These are phyloP conservation scores for Persicaria maculosa DNA, from an alignment of 148 eudicot genomes.

Conservation along the genomic window DNA sequence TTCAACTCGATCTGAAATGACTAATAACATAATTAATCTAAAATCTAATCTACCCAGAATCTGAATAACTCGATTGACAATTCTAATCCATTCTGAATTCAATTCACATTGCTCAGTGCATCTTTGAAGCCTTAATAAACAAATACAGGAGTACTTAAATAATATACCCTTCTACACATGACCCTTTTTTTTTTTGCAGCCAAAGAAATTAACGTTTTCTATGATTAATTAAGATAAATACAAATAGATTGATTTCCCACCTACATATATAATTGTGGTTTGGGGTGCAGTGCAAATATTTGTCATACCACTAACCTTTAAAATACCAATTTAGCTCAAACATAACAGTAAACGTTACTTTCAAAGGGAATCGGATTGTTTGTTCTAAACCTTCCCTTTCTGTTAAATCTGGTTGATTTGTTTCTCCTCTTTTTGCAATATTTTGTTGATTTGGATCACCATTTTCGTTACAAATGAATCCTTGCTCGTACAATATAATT, in stretches of 20 bases:
- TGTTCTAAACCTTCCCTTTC: not conserved
- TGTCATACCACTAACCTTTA: not conserved
- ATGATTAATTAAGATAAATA: not conserved
- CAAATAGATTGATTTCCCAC: not conserved
- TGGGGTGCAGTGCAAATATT: conserved; percentile 5
- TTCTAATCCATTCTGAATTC: too few species aligned
- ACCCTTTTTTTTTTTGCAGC: too few species aligned
- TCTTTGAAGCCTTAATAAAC: too few species aligned
- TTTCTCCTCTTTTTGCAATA: not conserved
- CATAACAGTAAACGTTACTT: not conserved
- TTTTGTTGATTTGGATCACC: not conserved
- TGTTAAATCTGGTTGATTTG: not conserved
- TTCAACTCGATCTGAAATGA: too few species aligned
- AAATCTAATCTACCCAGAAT: too few species aligned
- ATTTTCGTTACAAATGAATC: not conserved
- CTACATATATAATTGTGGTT: not conserved
- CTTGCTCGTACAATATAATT: too few species aligned
- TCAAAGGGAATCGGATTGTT: not conserved
- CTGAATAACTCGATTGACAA: too few species aligned
- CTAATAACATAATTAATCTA: too few species aligned
- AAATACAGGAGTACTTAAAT: too few species aligned
- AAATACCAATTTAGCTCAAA: not conserved
- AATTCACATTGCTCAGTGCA: too few species aligned
- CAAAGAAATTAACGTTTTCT: not conserved
- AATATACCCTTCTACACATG: too few species aligned